A percentile compares a stretch with the other conserved stretches of the same genome.
Conservation (phyloP, 345 rosid genomes). For the Conringia planisiliqua region DNA sequence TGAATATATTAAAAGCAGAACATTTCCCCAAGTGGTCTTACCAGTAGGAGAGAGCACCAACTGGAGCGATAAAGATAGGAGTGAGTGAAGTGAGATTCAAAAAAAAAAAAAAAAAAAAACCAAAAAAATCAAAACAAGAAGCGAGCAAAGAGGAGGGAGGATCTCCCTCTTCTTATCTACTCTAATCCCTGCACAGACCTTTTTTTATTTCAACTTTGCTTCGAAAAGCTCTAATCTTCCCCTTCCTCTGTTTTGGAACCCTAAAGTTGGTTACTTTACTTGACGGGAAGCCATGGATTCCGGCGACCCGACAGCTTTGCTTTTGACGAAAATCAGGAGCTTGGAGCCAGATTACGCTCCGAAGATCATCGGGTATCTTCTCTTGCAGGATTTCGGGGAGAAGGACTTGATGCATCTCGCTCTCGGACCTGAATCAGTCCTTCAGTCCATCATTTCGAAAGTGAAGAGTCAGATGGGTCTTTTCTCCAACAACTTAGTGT, state of each 20-base stretch:
- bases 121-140: slow-evolving; percentile 15
- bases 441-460: slow-evolving; percentile 52
- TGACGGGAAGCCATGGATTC: slow-evolving; percentile 54
- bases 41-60: slow-evolving; percentile 33
- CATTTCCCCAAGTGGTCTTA: slow-evolving; percentile 37
- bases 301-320: slow-evolving; percentile 61
- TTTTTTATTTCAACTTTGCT: not conserved
- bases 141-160: slow-evolving; percentile 21
- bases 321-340: slow-evolving; percentile 55
- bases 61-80: slow-evolving; percentile 39
- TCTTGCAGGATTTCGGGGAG: slow-evolving; percentile 61
- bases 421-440: slow-evolving; percentile 52
- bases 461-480: slow-evolving; percentile 66
- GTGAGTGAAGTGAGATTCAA: slow-evolving; percentile 27
- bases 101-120: not conserved
- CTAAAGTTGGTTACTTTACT: slow-evolving; percentile 7
- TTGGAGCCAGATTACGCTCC: slow-evolving; percentile 81
- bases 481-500: slow-evolving; percentile 42
- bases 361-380: slow-evolving; percentile 82
- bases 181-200: not conserved
- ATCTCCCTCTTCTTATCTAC: slow-evolving; percentile 23
- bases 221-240: not conserved
- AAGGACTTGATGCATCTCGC: slow-evolving; percentile 68
- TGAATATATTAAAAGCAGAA: slow-evolving; percentile 20
- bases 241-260: not conserved